Base-by-base conservation (phyloP, 1,284 basidiomycete species). In the Cutaneotrichosporon mucoides region DNA sequence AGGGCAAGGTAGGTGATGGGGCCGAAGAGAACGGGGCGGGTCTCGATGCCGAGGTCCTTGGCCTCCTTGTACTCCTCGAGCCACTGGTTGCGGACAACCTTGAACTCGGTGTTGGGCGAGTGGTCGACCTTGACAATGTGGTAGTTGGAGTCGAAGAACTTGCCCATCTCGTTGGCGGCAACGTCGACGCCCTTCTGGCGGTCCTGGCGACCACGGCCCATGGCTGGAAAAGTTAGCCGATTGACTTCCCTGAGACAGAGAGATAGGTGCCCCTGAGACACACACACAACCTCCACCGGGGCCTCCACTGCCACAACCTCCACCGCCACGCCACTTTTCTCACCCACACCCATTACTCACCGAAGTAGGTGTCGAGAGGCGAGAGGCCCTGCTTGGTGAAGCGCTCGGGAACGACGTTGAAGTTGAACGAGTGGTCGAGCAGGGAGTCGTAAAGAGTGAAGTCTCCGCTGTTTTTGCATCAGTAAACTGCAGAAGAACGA, bases 141-240 rank as follows among this genome's bases (percentile, higher is more conserved):
- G 84, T 99, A 99, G 87, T 99, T 99, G 59, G 94, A 97, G 83
- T 99, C 95, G 80, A 98, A 99, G 92, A 93, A 97, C 81, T 96
- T 97, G 86, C 96, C 96, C 95, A 98, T 99, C 84, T 98, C 95
- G 70, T 86, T 94, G 56, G 95, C 95, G 55, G 92, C 92, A 65
- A 98, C 91, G 81, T 99, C 96, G 71, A 99, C 92, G 67, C 87
- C 88, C 76, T 79, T 76, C 64, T 86, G 88, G 64, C 88, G 79
- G 77, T 81, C 85, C 82, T 99, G 96, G 76, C 94, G 92, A 64
- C 96, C 96, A 82, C 96, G 96, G 65, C 94, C 96, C 90, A 99
- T 94, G 72, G 96, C 77, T 73, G 53, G 1, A 12, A 33, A 38
- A 41, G 50, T 41, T 42, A 41, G 35, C 24, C 24, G 24, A 24